These are phyloP conservation scores for Entrophospora sp. DNA, from an alignment of 192 early-diverging fungal species.

Conservation along the genomic window DNA sequence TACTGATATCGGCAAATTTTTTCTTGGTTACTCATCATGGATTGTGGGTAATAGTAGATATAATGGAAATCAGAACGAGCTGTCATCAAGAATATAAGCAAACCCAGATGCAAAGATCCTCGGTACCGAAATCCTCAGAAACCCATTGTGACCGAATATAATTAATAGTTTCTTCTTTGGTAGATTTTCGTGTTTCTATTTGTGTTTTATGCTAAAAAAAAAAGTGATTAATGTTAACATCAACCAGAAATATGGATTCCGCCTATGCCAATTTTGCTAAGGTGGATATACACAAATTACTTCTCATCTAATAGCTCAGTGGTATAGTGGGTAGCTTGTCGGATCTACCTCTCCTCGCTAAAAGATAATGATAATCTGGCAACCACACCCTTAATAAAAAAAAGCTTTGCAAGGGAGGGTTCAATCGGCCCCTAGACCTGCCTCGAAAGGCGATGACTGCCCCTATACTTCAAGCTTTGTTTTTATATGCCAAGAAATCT, in stretches of 20 bases:
- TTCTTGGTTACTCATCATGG: too few relatives aligned
- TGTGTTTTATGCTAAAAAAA: background rate
- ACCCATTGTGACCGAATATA: background rate
- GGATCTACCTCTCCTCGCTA: background rate
- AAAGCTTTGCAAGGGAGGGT: constrained; percentile 6
- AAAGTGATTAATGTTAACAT: background rate
- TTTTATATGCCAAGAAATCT: too few relatives aligned
- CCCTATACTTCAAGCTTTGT: constrained; percentile 5
- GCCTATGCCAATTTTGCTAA: too few relatives aligned
- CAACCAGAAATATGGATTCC: too few relatives aligned
- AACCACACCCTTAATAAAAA: background rate
- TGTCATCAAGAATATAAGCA: too few relatives aligned
- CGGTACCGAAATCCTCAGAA: background rate
- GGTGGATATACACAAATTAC: too few relatives aligned
- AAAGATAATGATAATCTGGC: constrained; percentile 1
- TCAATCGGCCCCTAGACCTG: constrained; percentile 11
- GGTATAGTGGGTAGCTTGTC: background rate
- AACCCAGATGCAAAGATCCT: too few relatives aligned
- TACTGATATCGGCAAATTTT: too few relatives aligned
- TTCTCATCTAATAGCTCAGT: background rate
- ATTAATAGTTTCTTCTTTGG: background rate
- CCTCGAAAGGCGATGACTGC: constrained; percentile 7
- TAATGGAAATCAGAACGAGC: too few relatives aligned
- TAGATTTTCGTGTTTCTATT: background rate
- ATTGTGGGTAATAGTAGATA: too few relatives aligned